These are phyloP conservation scores for Rhizophora mangle DNA, from an alignment of 345 rosid species.

Conservation along the genomic window DNA sequence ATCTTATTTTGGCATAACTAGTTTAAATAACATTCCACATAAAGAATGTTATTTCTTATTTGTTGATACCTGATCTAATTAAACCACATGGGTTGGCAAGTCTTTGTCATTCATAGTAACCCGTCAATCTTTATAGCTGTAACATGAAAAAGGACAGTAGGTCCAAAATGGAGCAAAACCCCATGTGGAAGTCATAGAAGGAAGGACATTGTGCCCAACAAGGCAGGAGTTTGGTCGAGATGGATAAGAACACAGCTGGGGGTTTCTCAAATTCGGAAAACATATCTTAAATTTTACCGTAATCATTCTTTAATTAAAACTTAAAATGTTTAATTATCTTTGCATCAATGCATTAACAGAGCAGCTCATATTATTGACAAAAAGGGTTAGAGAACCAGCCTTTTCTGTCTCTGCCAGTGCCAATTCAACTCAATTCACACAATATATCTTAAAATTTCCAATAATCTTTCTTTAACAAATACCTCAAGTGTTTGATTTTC, in stretches of 20 bases:
- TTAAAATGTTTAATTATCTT: neutral
- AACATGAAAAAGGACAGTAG: neutral
- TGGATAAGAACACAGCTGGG: neutral
- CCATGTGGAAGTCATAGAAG: neutral
- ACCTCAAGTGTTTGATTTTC: neutral
- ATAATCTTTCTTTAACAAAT: neutral
- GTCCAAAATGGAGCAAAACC: no score
- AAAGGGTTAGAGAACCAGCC: neutral
- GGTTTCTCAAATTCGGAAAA: neutral
- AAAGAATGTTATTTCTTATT: neutral
- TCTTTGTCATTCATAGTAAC: neutral
- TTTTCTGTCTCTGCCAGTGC: constrained; percentile 10
- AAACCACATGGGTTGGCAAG: neutral
- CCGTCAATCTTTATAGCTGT: constrained; percentile 9
- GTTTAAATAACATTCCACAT: neutral
- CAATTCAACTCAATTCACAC: neutral
- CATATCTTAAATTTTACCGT: neutral
- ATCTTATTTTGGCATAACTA: no score
- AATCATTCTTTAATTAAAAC: constrained; percentile 1
- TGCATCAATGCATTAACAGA: neutral
- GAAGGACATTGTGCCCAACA: neutral
- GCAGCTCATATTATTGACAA: constrained; percentile 2
- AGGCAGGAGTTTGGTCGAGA: constrained; percentile 2
- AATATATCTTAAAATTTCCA: neutral
- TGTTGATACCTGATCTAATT: neutral